These are phyloP conservation scores for Aspergillus sparsus DNA, from an alignment of 495 filamentous ascomycete genomes.

Conservation along the genomic window DNA sequence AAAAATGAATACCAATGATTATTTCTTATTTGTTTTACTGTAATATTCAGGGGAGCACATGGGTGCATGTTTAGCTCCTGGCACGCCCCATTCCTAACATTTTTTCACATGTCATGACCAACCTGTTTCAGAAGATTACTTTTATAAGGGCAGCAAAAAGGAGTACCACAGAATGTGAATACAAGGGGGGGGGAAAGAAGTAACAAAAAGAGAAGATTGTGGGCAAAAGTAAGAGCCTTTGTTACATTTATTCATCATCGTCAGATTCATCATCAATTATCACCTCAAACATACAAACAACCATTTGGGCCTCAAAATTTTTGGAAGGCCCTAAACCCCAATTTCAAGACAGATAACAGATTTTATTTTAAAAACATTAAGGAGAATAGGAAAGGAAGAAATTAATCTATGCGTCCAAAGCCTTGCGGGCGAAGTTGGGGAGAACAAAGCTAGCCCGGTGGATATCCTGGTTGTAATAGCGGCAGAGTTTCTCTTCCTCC, in stretches of 20 bases:
- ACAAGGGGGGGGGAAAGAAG: neutral
- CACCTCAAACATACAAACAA: constrained; percentile 9
- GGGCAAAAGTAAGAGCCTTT: neutral
- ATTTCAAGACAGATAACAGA: constrained; percentile 7
- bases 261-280: constrained; percentile 27
- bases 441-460: constrained; percentile 92
- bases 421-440: constrained; percentile 87
- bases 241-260: constrained; percentile 22
- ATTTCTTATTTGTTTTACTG: constrained; percentile 6
- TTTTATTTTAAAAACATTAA: constrained; percentile 2
- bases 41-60: too few species aligned
- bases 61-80: too few species aligned
- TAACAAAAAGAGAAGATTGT: neutral
- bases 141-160: neutral
- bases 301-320: neutral
- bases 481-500: constrained; percentile 88
- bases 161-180: too few species aligned
- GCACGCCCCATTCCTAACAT: too few species aligned
- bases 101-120: too few species aligned
- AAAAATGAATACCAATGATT: constrained; percentile 23
- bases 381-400: constrained; percentile 17
- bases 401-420: constrained; percentile 49
- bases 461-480: constrained; percentile 94
- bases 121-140: too few species aligned
- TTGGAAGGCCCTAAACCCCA: constrained; percentile 6